phyloP scores from a whole-genome alignment of 768 basidiomycete species.

The Tephrocybe sp. region DNA sequence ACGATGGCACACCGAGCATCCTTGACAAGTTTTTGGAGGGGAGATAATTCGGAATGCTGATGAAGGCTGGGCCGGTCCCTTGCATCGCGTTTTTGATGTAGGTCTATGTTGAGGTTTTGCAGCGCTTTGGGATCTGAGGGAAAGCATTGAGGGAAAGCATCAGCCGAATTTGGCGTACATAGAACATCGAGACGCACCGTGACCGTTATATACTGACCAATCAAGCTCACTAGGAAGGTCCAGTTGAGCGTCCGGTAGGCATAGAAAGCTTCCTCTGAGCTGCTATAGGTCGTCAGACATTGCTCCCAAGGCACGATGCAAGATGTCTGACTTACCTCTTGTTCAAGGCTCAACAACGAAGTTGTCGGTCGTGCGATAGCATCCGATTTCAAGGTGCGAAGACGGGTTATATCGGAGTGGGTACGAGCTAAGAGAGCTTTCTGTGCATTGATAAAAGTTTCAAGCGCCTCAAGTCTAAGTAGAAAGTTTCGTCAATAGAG shows the following conservation, averaged over 20 bases:
- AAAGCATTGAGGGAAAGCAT: not conserved
- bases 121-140: constrained; percentile 55
- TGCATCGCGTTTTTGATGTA: constrained; percentile 34
- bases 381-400: constrained; percentile 45
- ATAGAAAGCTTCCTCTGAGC: constrained; percentile 18
- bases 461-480: constrained; percentile 67
- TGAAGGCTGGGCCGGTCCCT: constrained; percentile 5
- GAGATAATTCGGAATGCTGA: constrained; percentile 17
- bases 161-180: too few relatives aligned
- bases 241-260: constrained; percentile 46
- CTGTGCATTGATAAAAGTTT: constrained; percentile 64
- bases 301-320: too few relatives aligned
- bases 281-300: too few relatives aligned
- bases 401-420: constrained; percentile 58
- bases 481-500: too few relatives aligned
- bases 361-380: constrained; percentile 34
- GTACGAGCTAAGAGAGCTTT: constrained; percentile 57
- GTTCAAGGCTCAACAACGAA: constrained; percentile 29
- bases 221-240: constrained; percentile 51
- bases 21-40: constrained; percentile 21
- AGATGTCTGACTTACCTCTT: constrained; percentile 30
- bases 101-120: constrained; percentile 40
- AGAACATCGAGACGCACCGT: constrained; percentile 56
- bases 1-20: constrained; percentile 50
- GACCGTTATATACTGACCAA: constrained; percentile 60